Percentiles rank a stretch among this genome's conserved stretches.
phyloP scores from a whole-genome alignment of 1,284 basidiomycete species.

The Omphalotus olearius region DNA sequence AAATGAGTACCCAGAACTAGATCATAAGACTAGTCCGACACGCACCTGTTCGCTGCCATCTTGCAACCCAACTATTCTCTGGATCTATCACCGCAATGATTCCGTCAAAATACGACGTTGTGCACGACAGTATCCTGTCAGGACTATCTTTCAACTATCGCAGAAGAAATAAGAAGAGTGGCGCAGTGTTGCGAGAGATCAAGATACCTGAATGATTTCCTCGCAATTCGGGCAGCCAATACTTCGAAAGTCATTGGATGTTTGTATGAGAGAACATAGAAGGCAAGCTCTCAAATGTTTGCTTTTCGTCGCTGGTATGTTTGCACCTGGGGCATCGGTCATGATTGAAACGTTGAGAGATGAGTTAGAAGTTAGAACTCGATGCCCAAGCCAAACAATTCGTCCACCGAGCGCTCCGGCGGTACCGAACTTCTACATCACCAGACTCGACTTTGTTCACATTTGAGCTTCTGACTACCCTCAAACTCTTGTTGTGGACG shows the following conservation, averaged over 20 bases:
- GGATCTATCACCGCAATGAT: conserved; percentile 88
- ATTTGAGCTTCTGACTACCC: background rate
- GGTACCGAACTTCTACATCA: conserved; percentile 1
- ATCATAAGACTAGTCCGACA: conserved; percentile 16
- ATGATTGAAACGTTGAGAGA: conserved; percentile 6
- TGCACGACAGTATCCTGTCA: conserved; percentile 85
- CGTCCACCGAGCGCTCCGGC: background rate
- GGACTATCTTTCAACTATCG: conserved; percentile 77
- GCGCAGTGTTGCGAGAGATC: background rate
- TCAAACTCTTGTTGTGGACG: too few species aligned
- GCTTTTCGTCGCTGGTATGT: conserved; percentile 13
- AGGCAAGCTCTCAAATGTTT: conserved; percentile 86
- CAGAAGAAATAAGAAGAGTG: background rate
- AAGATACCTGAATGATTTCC: conserved; percentile 82
- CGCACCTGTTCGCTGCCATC: conserved; percentile 89
- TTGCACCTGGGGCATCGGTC: conserved; percentile 8
- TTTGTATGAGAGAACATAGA: conserved; percentile 88
- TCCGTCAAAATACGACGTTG: conserved; percentile 94
- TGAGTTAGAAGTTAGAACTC: too few species aligned
- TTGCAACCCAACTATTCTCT: conserved; percentile 90
- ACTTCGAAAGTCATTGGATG: conserved; percentile 80
- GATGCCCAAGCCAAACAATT: background rate
- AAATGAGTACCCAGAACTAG: background rate
- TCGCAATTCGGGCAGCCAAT: conserved; percentile 97
- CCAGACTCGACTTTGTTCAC: background rate